phyloP scores from a whole-genome alignment of 495 filamentous ascomycete genomes.

The Hypoxylon fragiforme region DNA sequence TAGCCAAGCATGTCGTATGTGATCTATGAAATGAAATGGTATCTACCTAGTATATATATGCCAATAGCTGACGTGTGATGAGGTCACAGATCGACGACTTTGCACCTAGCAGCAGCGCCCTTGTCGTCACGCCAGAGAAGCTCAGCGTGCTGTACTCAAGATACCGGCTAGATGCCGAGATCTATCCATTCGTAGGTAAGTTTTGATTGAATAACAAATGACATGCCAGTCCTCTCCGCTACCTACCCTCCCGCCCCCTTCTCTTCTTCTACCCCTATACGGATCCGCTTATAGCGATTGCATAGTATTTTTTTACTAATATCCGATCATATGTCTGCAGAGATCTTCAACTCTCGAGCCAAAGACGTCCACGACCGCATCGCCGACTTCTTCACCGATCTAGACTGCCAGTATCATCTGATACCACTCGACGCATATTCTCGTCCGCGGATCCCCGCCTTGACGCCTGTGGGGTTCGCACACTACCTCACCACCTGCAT shows the following conservation, averaged over 20 bases:
- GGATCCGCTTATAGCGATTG: no score
- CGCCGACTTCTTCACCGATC: conserved; percentile 70
- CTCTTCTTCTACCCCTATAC: neutral
- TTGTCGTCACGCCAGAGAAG: conserved; percentile 83
- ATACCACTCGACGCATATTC: conserved; percentile 64
- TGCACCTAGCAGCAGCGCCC: conserved; percentile 63
- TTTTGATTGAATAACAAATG: no score
- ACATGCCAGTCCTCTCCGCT: no score
- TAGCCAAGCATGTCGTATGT: conserved; percentile 79
- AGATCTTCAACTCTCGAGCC: conserved; percentile 51
- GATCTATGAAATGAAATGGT: neutral
- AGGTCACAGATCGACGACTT: conserved; percentile 73
- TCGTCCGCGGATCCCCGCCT: conserved; percentile 69
- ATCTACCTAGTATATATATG: neutral
- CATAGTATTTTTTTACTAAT: no score
- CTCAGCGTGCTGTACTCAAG: conserved; percentile 76
- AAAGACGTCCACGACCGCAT: conserved; percentile 45
- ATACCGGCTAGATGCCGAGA: conserved; percentile 63
- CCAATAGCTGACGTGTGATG: conserved; percentile 33
- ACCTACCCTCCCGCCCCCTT: neutral
- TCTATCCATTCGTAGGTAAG: conserved; percentile 45
- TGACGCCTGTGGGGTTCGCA: conserved; percentile 81
- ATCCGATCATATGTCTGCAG: conserved; percentile 26
- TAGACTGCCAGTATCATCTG: conserved; percentile 80
- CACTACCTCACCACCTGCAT: conserved; percentile 76